A percentile compares a stretch with the other conserved stretches of the same genome.
phyloP scores from a whole-genome alignment of 2,329 filamentous ascomycete species.

The Penicillium sp. region DNA sequence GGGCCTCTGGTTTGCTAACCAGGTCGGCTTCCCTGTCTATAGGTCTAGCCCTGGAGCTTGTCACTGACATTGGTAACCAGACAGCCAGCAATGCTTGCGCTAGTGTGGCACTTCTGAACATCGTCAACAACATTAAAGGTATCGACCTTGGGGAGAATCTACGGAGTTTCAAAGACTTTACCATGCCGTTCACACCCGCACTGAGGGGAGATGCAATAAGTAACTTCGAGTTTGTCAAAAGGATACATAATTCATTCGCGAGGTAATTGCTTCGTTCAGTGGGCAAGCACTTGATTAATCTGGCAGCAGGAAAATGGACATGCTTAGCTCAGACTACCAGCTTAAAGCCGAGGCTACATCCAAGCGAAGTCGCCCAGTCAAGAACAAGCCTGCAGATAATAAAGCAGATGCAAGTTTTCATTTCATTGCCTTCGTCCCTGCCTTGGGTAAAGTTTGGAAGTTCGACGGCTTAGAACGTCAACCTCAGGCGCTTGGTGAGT shows the following conservation, averaged over 20 bases:
- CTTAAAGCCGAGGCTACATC: constrained; percentile 44
- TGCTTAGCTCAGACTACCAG: constrained; percentile 61
- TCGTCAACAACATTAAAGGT: constrained; percentile 70
- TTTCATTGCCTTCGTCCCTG: constrained; percentile 80
- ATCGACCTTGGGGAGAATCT: constrained; percentile 64
- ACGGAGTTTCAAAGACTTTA: constrained; percentile 62
- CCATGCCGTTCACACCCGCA: constrained; percentile 58
- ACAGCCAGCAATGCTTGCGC: constrained; percentile 78
- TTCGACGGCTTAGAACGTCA: constrained; percentile 72
- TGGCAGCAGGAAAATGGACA: constrained; percentile 67
- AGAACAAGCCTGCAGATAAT: too few relatives aligned
- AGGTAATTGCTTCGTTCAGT: constrained; percentile 38
- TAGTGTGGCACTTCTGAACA: constrained; percentile 85
- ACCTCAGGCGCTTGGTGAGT: constrained; percentile 58
- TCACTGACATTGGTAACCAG: constrained; percentile 39
- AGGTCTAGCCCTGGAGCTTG: constrained; percentile 4
- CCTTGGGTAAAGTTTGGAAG: constrained; percentile 69
- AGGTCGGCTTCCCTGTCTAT: constrained; percentile 44
- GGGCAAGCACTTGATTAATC: neutral
- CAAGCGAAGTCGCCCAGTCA: too few relatives aligned
- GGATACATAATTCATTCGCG: constrained; percentile 80
- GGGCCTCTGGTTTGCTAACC: constrained; percentile 90
- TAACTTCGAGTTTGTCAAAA: constrained; percentile 65
- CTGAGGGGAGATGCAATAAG: constrained; percentile 68
- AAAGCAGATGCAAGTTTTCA: constrained; percentile 73